Percentiles rank a stretch among this genome's conserved stretches.
Conservation (phyloP, 2,329 filamentous ascomycete genomes). For the Mycocentrospora acerina region DNA sequence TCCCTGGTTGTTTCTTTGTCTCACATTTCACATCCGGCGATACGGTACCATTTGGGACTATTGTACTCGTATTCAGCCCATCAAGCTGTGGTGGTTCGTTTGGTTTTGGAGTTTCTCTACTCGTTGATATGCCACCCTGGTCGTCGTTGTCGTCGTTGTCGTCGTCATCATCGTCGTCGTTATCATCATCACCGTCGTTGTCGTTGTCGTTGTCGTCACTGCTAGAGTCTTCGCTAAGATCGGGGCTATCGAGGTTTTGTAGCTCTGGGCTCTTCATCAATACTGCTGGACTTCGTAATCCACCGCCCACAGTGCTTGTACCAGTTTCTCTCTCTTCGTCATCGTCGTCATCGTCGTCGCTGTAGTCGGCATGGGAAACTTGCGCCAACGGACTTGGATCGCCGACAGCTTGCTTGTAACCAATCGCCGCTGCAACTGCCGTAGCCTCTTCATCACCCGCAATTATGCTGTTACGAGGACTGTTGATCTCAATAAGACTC, state of each 20-base stretch:
- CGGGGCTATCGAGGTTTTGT: conserved; percentile 43
- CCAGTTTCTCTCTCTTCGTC: conserved; percentile 14
- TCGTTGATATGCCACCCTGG: conserved; percentile 24
- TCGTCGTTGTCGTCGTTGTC: conserved; percentile 32
- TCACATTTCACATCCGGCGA: too few relatives aligned
- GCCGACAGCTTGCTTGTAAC: conserved; percentile 34
- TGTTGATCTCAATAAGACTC: conserved; percentile 53
- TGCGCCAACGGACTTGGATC: conserved; percentile 37
- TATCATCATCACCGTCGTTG: conserved; percentile 10
- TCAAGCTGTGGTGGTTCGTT: conserved; percentile 5
- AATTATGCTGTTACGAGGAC: conserved; percentile 49
- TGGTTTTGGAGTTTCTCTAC: conserved; percentile 2
- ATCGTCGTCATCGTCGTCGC: conserved; percentile 21
- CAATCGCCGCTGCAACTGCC: conserved; percentile 53
- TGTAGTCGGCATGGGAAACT: conserved; percentile 23
- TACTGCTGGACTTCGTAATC: conserved; percentile 32
- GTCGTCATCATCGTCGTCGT: too few relatives aligned
- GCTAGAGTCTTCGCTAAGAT: conserved; percentile 38
- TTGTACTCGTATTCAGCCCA: conserved; percentile 1
- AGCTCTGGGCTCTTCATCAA: conserved; percentile 46
- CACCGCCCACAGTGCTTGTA: conserved; percentile 17
- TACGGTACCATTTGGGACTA: neutral
- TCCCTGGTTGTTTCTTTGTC: too few relatives aligned
- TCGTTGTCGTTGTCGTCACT: conserved; percentile 32
- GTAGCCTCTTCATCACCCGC: conserved; percentile 49